phyloP scores from a whole-genome alignment of 192 early-diverging fungal genomes.

The Jimgerdemannia lactiflua region DNA sequence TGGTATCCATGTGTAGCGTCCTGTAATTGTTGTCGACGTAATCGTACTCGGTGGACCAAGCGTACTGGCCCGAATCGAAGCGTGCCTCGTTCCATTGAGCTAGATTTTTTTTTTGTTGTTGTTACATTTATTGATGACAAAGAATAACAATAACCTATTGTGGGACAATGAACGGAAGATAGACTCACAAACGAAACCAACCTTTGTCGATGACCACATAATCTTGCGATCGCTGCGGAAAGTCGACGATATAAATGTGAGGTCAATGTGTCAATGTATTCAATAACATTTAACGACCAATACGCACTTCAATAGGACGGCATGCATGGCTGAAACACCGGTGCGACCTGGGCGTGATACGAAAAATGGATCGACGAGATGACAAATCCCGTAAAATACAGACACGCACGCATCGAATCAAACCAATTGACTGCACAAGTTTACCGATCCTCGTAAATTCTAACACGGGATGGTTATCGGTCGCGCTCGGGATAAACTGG shows the following conservation, averaged over 20 bases:
- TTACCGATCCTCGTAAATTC: no score
- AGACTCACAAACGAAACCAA: conserved; percentile 9
- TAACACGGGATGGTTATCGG: no score
- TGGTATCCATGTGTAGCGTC: conserved; percentile 38
- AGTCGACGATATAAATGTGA: no score
- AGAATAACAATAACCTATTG: no score
- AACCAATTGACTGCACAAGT: no score
- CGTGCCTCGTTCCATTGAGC: conserved; percentile 31
- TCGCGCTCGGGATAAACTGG: no score
- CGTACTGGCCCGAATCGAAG: conserved; percentile 32
- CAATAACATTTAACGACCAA: background rate
- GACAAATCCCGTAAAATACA: no score
- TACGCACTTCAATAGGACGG: conserved; percentile 25
- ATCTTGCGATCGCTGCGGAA: conserved; percentile 38
- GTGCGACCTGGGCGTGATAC: conserved; percentile 26
- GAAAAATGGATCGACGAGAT: no score
- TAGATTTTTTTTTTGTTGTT: background rate
- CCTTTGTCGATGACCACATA: conserved; percentile 58
- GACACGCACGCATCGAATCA: no score
- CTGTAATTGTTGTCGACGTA: conserved; percentile 34
- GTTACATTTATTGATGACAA: no score
- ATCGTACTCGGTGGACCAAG: conserved; percentile 45
- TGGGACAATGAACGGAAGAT: no score
- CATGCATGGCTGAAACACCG: conserved; percentile 52
- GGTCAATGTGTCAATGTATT: no score